Base-by-base conservation (phyloP, 2,329 filamentous ascomycete genomes). In the Paradendryphiella salina region DNA sequence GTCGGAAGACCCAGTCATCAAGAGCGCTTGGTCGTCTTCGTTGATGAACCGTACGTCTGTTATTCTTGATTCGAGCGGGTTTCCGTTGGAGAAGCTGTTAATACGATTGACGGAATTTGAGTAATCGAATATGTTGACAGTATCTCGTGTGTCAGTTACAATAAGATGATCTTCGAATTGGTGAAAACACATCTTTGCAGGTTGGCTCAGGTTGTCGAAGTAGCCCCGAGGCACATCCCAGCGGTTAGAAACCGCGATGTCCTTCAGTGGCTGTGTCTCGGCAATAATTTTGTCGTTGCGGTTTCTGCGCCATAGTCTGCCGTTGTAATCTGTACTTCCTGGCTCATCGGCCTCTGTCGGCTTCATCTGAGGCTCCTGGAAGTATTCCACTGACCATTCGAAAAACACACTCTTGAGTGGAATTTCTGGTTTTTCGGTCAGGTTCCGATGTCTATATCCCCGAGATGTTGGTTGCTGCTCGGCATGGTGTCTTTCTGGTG, bases 361-460 rank as follows among this genome's bases (percentile, higher is more conserved):
- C 69, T 94, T 95, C 94, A 99, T 97, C 74, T 99, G 94, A 26
- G 94, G 94, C 72, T 97, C 92, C 23, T 92, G 89, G 80, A 97
- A 99, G 72, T 99, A 97, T 73, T 85, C 93, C 36, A 94, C 91
- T 3, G 92, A 96, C 92, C 93, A 99, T 57, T 96, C 90, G 56
- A 96, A 80, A 73, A 97, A 96, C 7, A 82, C 86, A 70, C 91
- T 96, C 52, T 82, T 82, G 14, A 99, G 73, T 1, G 94, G 94
- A 21, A 97, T 81, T 10, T 73, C 74, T 1, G 89, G 87, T 8
- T 78, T 63, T 45, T 83, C 77, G 1, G 80, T 77, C 23, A 83
- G 70, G 53, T 85, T 80, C 50, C 86, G 83, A 42, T 84, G 78
- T 57, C 83, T 77, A 66, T 88, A 96, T 0, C 85, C 83, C 9